Base-by-base conservation (phyloP, 1,284 basidiomycete species). In the Gomphus bonarii region DNA sequence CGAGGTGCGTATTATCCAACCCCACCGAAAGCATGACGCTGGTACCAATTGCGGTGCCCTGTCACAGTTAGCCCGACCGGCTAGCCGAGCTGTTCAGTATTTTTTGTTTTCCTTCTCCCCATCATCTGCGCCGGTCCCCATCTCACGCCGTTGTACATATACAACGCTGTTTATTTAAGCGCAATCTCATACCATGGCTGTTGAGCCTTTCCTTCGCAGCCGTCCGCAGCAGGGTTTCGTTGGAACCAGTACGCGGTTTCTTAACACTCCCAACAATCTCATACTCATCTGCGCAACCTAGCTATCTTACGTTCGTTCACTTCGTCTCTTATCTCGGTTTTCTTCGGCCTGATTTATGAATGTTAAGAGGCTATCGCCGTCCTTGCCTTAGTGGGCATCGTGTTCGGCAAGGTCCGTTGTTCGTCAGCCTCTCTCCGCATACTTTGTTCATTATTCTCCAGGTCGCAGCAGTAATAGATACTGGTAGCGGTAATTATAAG, bases 191-290 rank as follows among this genome's bases (percentile, higher is more conserved):
- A 48, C 12, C 10, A 87, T 88, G 85, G 78, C 81, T 57, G 71
- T 80, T 50, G 81, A 84, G 73, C 77, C 78, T 28, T 72, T 87
- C 49, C 70, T 88, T 56, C 78, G 79, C 30, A 85, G 84, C 35
- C 74, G 76, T 60, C 78, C 85, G 31, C 85, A 87, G 65, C 73
- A 74, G 61, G 79, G 77, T 52, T 86, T 86, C 68, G 77, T 86
- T 61, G 68, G 70, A 58, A 86, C 80, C 60, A 79, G 84, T 85
- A 66, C 64, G 79, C 68, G 68, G 70, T 51, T 52, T 65, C 18
- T 66, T 11, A 28, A 11, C 25, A 18, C 20, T 31, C 9, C 16
- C 54, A 28, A 18, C 47, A 30, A 51, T 49, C 31, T 43, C 43
- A 16, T 16, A 6, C 33, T 38, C 28, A 49, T 44, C 20, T 42